Base-by-base conservation (phyloP, 2,329 filamentous ascomycete genomes). In the Rutstroemia sp. region DNA sequence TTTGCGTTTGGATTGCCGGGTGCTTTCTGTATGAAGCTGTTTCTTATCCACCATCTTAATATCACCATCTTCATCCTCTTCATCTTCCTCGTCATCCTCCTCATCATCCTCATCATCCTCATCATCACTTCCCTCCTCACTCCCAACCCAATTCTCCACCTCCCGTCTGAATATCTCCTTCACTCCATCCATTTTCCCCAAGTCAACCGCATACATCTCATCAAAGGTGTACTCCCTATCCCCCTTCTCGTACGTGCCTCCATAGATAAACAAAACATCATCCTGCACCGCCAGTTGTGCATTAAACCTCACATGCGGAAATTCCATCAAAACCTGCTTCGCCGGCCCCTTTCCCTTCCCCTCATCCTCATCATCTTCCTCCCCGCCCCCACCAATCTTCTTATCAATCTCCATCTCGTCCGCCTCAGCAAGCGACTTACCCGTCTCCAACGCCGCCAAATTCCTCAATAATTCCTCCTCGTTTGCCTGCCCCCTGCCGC, bases 211-310 rank as follows among this genome's bases (percentile, higher is more conserved):
- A 73, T 95, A 95, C 72, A 99, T 78, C 66, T 99, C 94, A 64
- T 96, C 92, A 71, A 97, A 96, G 0, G 92, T 97, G 67, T 88
- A 96, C 71, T 99, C 94, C 21, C 89, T 82, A 66, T 99, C 94
- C 17, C 89, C 92, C 69, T 95, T 94, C 69, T 99, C 94, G 66
- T 88, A 96, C 0, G 92, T 99, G 17, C 94, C 94, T 30, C 94
- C 92, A 67, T 95, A 97, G 54, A 97, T 89, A 73, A 92, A 99
- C 1, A 97, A 78, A 8, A 89, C 84, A 69, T 99, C 94, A 62
- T 92, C 89, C 72, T 97, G 92, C 0, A 97, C 89, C 0, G 92
- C 84, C 40, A 97, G 75, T 63, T 94, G 88, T 1, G 91, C 86
- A 64, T 97, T 97, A 75, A 99, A 99, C 51, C 94, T 81, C 17